phyloP scores from a whole-genome alignment of 1,284 basidiomycete species.

The Sphagnurus paluster region DNA sequence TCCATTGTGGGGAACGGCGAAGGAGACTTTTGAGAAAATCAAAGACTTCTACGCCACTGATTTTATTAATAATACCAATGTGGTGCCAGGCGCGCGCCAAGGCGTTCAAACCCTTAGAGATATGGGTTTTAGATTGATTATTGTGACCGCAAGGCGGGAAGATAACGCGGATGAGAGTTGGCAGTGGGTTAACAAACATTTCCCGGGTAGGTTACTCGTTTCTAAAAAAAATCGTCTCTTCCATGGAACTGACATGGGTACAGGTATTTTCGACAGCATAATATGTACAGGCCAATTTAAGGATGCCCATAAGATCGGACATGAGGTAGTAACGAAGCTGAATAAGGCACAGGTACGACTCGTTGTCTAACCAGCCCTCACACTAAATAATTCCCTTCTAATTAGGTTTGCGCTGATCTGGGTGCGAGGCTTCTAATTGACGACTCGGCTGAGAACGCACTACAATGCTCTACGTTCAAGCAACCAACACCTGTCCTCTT shows the following conservation, averaged over 20 bases:
- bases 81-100: constrained; percentile 67
- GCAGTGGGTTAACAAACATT: constrained; percentile 66
- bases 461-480: constrained; percentile 49
- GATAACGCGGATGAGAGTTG: constrained; percentile 60
- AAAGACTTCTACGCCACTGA: constrained; percentile 58
- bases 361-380: too few relatives aligned
- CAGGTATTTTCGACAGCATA: constrained; percentile 63
- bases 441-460: constrained; percentile 77
- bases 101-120: constrained; percentile 55
- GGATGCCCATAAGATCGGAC: constrained; percentile 44
- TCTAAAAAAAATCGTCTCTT: background rate
- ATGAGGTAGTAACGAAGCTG: constrained; percentile 57
- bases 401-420: constrained; percentile 62
- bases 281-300: constrained; percentile 79
- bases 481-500: constrained; percentile 58
- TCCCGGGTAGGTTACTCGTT: constrained; percentile 58
- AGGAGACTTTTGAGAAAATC: constrained; percentile 61
- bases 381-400: background rate
- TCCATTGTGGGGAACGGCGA: constrained; percentile 69
- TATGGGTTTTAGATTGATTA: constrained; percentile 67
- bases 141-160: constrained; percentile 73
- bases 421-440: constrained; percentile 71
- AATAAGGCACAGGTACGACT: constrained; percentile 78
- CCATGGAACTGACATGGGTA: background rate
- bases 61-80: constrained; percentile 50